These are phyloP conservation scores for Phaseolus coccineus DNA, from an alignment of 331 rosid species.

Conservation along the genomic window DNA sequence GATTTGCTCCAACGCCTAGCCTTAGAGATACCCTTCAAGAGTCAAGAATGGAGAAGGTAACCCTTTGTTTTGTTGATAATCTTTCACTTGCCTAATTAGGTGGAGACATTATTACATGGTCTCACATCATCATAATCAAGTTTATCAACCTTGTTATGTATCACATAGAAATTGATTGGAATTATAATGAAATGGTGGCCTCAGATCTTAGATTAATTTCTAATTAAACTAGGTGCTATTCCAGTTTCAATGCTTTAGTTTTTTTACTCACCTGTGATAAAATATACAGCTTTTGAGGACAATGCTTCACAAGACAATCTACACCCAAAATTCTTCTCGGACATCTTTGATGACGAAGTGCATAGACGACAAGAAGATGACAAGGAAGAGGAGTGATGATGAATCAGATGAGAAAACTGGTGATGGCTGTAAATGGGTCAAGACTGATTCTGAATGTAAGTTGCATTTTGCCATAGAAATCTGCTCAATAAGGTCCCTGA, in stretches of 20 bases:
- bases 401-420: conserved; percentile 55
- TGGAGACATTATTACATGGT: neutral
- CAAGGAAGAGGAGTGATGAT: conserved; percentile 51
- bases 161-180: neutral
- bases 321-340: conserved; percentile 61
- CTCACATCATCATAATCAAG: neutral
- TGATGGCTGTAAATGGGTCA: conserved; percentile 91
- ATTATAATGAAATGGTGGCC: neutral
- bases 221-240: neutral
- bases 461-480: neutral
- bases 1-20: conserved; percentile 85
- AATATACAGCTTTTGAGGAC: conserved; percentile 78
- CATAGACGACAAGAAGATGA: conserved; percentile 61
- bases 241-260: neutral
- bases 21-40: conserved; percentile 86
- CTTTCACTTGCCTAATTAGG: neutral
- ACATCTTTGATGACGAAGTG: conserved; percentile 62
- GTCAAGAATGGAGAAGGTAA: conserved; percentile 97
- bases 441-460: conserved; percentile 98
- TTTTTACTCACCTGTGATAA: neutral
- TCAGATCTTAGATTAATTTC: neutral
- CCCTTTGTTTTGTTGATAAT: neutral
- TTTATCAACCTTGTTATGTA: neutral
- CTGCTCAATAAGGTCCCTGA: no score
- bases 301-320: conserved; percentile 82